phyloP scores from a whole-genome alignment of 1,284 basidiomycete species.

The Kalmanozyma brasiliensis region DNA sequence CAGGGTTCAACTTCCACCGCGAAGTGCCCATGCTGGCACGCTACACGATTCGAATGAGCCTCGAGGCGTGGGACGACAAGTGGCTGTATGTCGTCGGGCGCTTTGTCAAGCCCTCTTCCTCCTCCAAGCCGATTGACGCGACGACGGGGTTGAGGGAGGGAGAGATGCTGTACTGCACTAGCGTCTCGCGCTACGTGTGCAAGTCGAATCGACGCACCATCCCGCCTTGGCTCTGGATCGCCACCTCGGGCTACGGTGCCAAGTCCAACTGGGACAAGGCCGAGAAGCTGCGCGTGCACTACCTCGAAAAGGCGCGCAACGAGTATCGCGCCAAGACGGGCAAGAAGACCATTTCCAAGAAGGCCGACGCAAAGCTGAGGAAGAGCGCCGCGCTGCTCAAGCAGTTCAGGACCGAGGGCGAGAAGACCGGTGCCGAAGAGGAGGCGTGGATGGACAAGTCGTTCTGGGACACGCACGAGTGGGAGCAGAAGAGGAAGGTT shows the following conservation, averaged over 20 bases:
- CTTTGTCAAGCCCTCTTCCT: conserved; percentile 19
- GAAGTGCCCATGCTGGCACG: conserved; percentile 50
- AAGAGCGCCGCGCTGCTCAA: conserved; percentile 28
- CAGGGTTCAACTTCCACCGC: conserved; percentile 49
- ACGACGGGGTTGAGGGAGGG: conserved; percentile 16
- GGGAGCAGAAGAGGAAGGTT: conserved; percentile 28
- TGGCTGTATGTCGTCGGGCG: conserved; percentile 55
- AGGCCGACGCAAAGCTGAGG: conserved; percentile 23
- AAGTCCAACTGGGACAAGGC: conserved; percentile 55
- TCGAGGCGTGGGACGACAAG: conserved; percentile 60
- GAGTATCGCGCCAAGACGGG: conserved; percentile 26
- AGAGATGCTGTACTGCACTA: conserved; percentile 54
- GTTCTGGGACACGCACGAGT: conserved; percentile 35
- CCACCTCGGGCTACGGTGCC: conserved; percentile 56
- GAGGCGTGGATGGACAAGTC: conserved; percentile 39
- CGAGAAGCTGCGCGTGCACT: conserved; percentile 38
- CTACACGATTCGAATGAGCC: conserved; percentile 44
- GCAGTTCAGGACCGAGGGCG: conserved; percentile 26
- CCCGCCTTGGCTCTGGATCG: conserved; percentile 58
- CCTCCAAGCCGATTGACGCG: conserved; percentile 1
- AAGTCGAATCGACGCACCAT: conserved; percentile 55
- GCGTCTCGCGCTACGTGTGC: conserved; percentile 54
- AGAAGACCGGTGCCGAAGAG: conserved; percentile 28
- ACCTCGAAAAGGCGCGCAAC: conserved; percentile 22
- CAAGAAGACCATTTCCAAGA: conserved; percentile 18